Evolutionary conservation across 2,329 filamentous ascomycete genomes (phyloP).

Genomic region (Fusarium gaditjirri): DNA sequence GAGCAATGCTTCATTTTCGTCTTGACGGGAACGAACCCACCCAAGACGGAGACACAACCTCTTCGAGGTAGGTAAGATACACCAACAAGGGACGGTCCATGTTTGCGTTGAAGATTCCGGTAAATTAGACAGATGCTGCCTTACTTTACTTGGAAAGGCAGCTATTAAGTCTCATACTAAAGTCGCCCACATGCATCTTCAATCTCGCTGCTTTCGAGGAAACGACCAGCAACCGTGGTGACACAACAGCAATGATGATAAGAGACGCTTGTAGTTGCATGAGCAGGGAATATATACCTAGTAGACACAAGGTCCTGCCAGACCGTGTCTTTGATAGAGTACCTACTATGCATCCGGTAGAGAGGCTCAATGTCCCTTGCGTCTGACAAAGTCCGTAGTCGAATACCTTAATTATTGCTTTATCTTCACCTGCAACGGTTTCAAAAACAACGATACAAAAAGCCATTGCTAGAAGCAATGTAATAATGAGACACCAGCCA

Average conservation of each 20-base stretch:
- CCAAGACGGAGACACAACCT: constrained; percentile 27
- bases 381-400: neutral
- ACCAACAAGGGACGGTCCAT: neutral
- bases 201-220: constrained; percentile 24
- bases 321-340: neutral
- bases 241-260: constrained; percentile 16
- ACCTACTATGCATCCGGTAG: neutral
- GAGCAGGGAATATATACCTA: neutral
- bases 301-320: neutral
- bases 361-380: neutral
- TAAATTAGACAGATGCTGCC: constrained; percentile 8
- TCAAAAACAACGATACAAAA: neutral
- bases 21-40: constrained; percentile 17
- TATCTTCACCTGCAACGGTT: neutral
- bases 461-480: constrained; percentile 4
- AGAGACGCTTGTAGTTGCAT: neutral
- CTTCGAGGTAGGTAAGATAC: constrained; percentile 9
- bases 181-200: constrained; percentile 1
- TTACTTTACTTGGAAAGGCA: constrained; percentile 13
- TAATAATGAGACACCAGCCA: constrained; percentile 22
- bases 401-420: neutral
- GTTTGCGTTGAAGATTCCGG: neutral
- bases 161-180: neutral
- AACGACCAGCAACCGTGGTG: constrained; percentile 11
- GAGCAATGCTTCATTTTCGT: constrained; percentile 7